Evolutionary conservation across 2,329 filamentous ascomycete species (phyloP), one percentile per base, ranked within the genome.

Genomic region (Rhynchosporium secalis): DNA sequence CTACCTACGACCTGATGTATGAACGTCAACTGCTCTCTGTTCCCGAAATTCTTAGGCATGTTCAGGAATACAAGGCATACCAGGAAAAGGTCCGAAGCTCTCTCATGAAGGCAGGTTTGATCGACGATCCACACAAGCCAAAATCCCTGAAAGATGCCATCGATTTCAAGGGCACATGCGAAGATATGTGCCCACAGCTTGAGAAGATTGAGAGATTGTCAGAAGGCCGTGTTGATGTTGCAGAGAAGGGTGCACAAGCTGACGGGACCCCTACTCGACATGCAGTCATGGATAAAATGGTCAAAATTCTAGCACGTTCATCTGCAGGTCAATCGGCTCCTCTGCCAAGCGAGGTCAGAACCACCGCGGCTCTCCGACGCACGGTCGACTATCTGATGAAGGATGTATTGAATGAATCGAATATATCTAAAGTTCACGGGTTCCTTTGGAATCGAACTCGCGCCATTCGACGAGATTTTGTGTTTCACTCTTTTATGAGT

Each of bases 391-490:
- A 90, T 67, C 76, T 90, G 3, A 78, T 89, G 52, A 80, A 87
- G 68, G 78, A 82, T 56, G 75, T 90, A 2, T 75, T 89, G 49
- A 78, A 77, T 46, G 75, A 79, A 4, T 83, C 87, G 52, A 79
- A 84, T 55, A 76, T 89, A 6, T 78, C 83, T 0, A 69, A 75
- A 4, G 76, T 84, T 48, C 86, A 89, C 69, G 83, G 82, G 61
- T 90, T 88, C 62, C 77, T 89, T 1, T 89, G 87, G 86, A 86
- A 90, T 71, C 80, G 87, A 48, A 88, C 86, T 28, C 79, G 87
- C 62, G 86, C 86, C 8, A 85, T 90, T 61, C 83, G 87, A 29
- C 83, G 86, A 65, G 87, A 90, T 70, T 87, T 89, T 68, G 85
- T 85, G 20, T 87, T 89, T 63, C 86, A 89, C 65, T 86, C 86